A percentile compares a stretch with the other conserved stretches of the same genome.
Conservation (phyloP, 1,284 basidiomycete genomes). For the Phlebopus sp. region DNA sequence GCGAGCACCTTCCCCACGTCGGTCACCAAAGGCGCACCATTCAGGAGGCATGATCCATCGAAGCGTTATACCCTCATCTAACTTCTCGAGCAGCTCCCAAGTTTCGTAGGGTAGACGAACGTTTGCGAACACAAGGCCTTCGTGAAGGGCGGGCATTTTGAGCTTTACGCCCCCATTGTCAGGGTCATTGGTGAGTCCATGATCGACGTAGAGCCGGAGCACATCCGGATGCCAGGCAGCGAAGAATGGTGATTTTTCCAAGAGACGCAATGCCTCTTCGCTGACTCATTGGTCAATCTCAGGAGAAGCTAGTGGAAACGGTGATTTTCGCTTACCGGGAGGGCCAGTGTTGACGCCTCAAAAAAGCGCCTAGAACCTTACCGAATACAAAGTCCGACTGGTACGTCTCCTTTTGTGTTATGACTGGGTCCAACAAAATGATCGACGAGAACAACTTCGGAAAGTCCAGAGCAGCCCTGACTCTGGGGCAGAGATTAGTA, state of each 20-base stretch:
- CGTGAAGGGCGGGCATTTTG: conserved; percentile 61
- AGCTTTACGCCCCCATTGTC: conserved; percentile 43
- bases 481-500: conserved; percentile 32
- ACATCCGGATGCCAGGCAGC: conserved; percentile 67
- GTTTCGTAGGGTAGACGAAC: conserved; percentile 40
- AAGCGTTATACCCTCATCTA: conserved; percentile 50
- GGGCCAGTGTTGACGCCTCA: conserved; percentile 62
- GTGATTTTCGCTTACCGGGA: conserved; percentile 43
- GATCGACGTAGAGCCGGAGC: conserved; percentile 65
- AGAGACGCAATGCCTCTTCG: conserved; percentile 55
- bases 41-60: conserved; percentile 59
- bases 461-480: conserved; percentile 56
- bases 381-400: conserved; percentile 10
- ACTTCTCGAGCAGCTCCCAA: conserved; percentile 39
- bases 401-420: conserved; percentile 36
- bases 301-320: background rate
- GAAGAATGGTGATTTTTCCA: conserved; percentile 69
- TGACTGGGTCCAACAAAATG: conserved; percentile 80
- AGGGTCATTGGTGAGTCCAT: conserved; percentile 46
- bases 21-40: conserved; percentile 27
- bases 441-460: conserved; percentile 73
- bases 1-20: background rate
- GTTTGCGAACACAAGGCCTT: conserved; percentile 56
- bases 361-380: conserved; percentile 49
- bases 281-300: conserved; percentile 31